Evolutionary conservation across 192 early-diverging fungal genomes (phyloP).

Genomic region (Backusella psychrophila): DNA sequence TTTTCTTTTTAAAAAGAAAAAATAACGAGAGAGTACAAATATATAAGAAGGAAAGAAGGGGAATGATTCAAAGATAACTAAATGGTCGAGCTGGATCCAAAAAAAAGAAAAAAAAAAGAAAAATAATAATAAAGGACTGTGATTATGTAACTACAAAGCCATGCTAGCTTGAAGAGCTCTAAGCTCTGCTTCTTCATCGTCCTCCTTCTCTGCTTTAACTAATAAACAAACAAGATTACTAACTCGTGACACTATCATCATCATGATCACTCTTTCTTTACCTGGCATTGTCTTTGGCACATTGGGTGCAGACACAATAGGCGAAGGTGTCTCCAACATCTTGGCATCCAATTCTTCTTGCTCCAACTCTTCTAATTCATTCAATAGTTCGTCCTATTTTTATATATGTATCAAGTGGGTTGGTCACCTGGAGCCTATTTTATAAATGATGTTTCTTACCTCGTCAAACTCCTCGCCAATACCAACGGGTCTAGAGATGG

Average conservation of each 20-base stretch:
- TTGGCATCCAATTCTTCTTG: conserved; percentile 89
- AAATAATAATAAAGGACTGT: not conserved
- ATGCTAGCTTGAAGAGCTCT: conserved; percentile 73
- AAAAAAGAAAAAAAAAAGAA: not conserved
- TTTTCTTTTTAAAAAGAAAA: not conserved
- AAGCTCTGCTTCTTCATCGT: conserved; percentile 86
- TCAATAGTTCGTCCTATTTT: conserved; percentile 68
- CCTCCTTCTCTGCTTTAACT: conserved; percentile 34
- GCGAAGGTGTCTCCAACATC: conserved; percentile 70
- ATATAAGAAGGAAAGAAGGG: not conserved
- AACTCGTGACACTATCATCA: not conserved
- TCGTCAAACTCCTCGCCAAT: conserved; percentile 93
- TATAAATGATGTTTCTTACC: conserved; percentile 24
- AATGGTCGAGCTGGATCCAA: not conserved
- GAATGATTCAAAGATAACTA: not conserved
- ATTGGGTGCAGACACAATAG: conserved; percentile 62
- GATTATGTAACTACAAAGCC: conserved; percentile 54
- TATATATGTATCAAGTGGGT: not conserved
- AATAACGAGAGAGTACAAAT: not conserved
- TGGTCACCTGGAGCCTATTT: not conserved
- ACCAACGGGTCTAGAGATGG: conserved; percentile 84
- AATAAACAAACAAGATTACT: not conserved
- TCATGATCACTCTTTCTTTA: conserved; percentile 27
- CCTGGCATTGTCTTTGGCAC: conserved; percentile 65
- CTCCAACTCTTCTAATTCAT: conserved; percentile 89